Conservation (phyloP, 2,329 filamentous ascomycete genomes). For the Nothopassalora personata region DNA sequence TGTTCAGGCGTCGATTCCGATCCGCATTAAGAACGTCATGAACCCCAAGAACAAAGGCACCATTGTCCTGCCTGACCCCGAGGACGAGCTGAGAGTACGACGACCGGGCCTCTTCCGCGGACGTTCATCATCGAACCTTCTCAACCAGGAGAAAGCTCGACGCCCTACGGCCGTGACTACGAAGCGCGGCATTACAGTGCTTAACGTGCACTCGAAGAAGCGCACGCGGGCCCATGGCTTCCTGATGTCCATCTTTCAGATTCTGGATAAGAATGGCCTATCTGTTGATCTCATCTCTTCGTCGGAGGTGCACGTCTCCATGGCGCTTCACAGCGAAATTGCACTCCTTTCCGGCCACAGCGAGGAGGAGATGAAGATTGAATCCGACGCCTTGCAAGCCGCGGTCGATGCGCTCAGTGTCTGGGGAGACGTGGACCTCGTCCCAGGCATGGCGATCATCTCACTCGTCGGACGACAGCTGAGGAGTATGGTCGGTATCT, state of each 20-base stretch:
- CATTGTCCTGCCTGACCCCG: conserved; percentile 71
- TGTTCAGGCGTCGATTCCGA: conserved; percentile 70
- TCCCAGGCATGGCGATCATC: conserved; percentile 90
- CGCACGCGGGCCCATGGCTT: conserved; percentile 94
- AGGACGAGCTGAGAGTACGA: conserved; percentile 50
- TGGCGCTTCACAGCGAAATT: conserved; percentile 82
- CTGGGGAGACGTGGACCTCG: conserved; percentile 84
- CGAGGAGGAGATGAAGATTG: conserved; percentile 45
- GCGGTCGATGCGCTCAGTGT: conserved; percentile 65
- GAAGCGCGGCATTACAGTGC: conserved; percentile 92
- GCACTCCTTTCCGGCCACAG: conserved; percentile 47
- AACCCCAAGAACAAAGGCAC: conserved; percentile 75
- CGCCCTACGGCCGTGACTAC: conserved; percentile 72
- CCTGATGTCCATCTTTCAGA: conserved; percentile 87
- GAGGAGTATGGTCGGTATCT: conserved; percentile 93
- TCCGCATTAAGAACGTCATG: conserved; percentile 89
- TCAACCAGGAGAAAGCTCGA: conserved; percentile 39
- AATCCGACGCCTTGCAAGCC: conserved; percentile 43
- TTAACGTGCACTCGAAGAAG: conserved; percentile 98
- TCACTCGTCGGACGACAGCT: conserved; percentile 92
- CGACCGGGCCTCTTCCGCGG: conserved; percentile 48
- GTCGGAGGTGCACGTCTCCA: conserved; percentile 92
- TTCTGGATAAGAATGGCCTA: conserved; percentile 78
- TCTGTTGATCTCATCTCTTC: conserved; percentile 96
- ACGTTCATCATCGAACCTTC: conserved; percentile 40